phyloP scores from a whole-genome alignment of 2,329 filamentous ascomycete genomes.

The Simplicillium sp. region DNA sequence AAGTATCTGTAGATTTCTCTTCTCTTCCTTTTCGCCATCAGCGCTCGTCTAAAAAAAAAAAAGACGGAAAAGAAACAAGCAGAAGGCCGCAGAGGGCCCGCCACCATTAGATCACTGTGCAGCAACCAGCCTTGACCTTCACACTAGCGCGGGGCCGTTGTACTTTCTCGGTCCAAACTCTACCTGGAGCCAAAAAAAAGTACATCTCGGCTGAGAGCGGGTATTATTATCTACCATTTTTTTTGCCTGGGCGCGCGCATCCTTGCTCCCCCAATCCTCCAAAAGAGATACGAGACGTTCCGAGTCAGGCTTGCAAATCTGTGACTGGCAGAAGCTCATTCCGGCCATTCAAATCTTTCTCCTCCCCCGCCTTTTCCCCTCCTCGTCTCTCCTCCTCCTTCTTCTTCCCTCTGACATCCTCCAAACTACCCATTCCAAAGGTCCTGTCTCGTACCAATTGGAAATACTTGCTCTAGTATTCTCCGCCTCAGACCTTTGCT shows the following conservation, averaged over 20 bases:
- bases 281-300: too few relatives aligned
- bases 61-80: background rate
- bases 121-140: too few relatives aligned
- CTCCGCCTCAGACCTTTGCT: background rate
- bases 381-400: conserved; percentile 3
- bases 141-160: too few relatives aligned
- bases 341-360: background rate
- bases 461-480: conserved; percentile 3
- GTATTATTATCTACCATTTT: background rate
- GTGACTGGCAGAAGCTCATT: background rate
- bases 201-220: background rate
- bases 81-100: background rate
- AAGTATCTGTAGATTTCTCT: too few relatives aligned
- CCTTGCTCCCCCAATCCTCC: too few relatives aligned
- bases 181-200: background rate
- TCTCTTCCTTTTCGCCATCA: too few relatives aligned
- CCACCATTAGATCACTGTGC: too few relatives aligned
- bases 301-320: too few relatives aligned
- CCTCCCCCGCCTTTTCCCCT: conserved; percentile 1
- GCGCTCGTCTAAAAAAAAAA: too few relatives aligned
- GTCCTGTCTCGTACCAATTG: conserved; percentile 3
- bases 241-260: too few relatives aligned
- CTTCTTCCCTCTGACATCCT: conserved; percentile 3
- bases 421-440: background rate
- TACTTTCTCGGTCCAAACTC: too few relatives aligned